Evolutionary conservation across 345 rosid genomes (phyloP), one percentile per base, ranked within the genome.

Genomic region (Linum usitatissimum): DNA sequence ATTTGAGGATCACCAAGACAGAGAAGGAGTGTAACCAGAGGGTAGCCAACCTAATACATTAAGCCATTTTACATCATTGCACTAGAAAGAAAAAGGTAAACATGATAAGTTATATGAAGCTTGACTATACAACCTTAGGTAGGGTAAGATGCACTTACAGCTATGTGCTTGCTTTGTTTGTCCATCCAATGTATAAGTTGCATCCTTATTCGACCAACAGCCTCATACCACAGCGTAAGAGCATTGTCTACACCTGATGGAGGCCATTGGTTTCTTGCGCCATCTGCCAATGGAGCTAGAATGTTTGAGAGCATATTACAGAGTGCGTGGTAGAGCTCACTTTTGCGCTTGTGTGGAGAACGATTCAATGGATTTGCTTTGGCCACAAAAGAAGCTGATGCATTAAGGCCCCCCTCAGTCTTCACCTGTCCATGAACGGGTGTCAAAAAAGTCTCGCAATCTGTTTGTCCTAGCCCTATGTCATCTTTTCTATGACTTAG

Each of bases 231-330:
- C 66, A 93, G 75, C 38, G 85, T 79, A 66, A 93, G 86, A 20
- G 98, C 97, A 77, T 86, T 86, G 69, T 92, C 95, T 59, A 89
- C 94, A 66, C 90, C 96, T 64, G 78, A 77, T 70, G 99, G 99
- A 57, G 99, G 99, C 99, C 99, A 93, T 65, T 82, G 99, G 78
- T 82, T 74, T 80, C 87, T 93, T 61, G 95, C 96, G 66, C 90
- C 88, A 63, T 90, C 99, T 62, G 96, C 95, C 64, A 93, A 88
- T 60, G 97, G 96, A 38, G 97, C 95, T 59, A 93, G 78, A 76
- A 93, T 90, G 78, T 86, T 87, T 49, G 92, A 93, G 68, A 93
- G 97, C 97, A 93, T 93, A 75, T 82, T 90, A 80, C 99, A 93
- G 18, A 90, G 73, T 57, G 97, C 99, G 78, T 90, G 99, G 73